Evolutionary conservation across 257 asterid species (phyloP).

Genomic region (Asclepias syriaca): DNA sequence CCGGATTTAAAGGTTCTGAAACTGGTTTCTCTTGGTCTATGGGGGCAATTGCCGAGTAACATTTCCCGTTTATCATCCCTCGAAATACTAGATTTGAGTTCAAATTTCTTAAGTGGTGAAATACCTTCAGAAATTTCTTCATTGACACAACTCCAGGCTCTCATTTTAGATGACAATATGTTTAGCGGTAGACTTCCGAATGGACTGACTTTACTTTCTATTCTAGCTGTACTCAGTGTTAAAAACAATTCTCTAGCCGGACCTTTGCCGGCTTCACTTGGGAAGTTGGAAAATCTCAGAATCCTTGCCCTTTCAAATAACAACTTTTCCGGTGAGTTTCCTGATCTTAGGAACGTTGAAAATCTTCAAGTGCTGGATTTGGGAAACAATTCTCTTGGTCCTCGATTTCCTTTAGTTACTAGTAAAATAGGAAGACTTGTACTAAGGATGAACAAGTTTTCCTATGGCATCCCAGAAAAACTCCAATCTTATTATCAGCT

Average conservation of each 20-base stretch:
- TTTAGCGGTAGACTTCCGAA: slow-evolving; percentile 57
- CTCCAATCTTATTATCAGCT: slow-evolving; percentile 58
- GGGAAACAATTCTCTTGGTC: slow-evolving; percentile 59
- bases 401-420: slow-evolving; percentile 54
- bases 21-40: slow-evolving; percentile 74
- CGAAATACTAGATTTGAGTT: slow-evolving; percentile 73
- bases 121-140: slow-evolving; percentile 44
- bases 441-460: slow-evolving; percentile 55
- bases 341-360: slow-evolving; percentile 56
- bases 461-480: slow-evolving; percentile 53
- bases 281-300: slow-evolving; percentile 49
- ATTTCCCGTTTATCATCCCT: slow-evolving; percentile 47
- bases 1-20: slow-evolving; percentile 69
- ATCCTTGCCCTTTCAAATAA: slow-evolving; percentile 60
- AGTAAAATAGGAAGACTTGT: slow-evolving; percentile 46
- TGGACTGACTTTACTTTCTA: slow-evolving; percentile 44
- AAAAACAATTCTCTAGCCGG: slow-evolving; percentile 57
- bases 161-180: slow-evolving; percentile 59
- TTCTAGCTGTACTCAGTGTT: slow-evolving; percentile 59
- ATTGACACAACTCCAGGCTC: slow-evolving; percentile 50
- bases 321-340: slow-evolving; percentile 67
- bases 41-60: slow-evolving; percentile 61
- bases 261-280: slow-evolving; percentile 48
- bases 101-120: slow-evolving; percentile 61
- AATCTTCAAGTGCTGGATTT: slow-evolving; percentile 71